A percentile compares a stretch with the other conserved stretches of the same genome.
Evolutionary conservation across 1,284 basidiomycete genomes (phyloP).

Genomic region (Rhodotorula sp.): DNA sequence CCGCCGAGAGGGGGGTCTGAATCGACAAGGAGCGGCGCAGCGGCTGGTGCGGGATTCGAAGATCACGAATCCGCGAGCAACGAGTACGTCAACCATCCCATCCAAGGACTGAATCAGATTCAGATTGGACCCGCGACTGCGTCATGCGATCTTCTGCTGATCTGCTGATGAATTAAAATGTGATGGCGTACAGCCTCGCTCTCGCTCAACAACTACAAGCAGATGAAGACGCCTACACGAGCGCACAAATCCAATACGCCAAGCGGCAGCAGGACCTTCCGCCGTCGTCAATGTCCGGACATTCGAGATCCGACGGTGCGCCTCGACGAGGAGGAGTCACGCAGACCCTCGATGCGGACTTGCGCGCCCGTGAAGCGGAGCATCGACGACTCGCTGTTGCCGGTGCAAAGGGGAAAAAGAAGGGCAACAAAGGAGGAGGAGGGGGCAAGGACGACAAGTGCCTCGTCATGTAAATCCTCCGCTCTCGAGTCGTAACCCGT

Average conservation of each 20-base stretch:
- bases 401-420: not conserved
- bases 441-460: conserved; percentile 29
- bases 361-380: not conserved
- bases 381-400: not conserved
- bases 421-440: not conserved
- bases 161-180: too few species aligned
- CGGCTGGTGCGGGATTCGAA: too few species aligned
- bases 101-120: too few species aligned
- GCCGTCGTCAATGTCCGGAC: not conserved
- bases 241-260: not conserved
- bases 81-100: too few species aligned
- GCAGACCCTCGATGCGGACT: not conserved
- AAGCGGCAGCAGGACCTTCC: too few species aligned
- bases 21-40: too few species aligned
- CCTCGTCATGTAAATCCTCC: conserved; percentile 17
- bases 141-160: not conserved
- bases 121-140: not conserved
- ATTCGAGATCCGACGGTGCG: not conserved
- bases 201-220: conserved; percentile 69
- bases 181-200: conserved; percentile 58
- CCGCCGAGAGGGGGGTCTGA: too few species aligned
- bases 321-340: not conserved
- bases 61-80: too few species aligned
- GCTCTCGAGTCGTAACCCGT: not conserved
- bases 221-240: conserved; percentile 60